A percentile compares a stretch with the other conserved stretches of the same genome.
These are phyloP conservation scores for Trypanosoma brucei DNA, from an alignment of 208 protist genomes.

Conservation along the genomic window DNA sequence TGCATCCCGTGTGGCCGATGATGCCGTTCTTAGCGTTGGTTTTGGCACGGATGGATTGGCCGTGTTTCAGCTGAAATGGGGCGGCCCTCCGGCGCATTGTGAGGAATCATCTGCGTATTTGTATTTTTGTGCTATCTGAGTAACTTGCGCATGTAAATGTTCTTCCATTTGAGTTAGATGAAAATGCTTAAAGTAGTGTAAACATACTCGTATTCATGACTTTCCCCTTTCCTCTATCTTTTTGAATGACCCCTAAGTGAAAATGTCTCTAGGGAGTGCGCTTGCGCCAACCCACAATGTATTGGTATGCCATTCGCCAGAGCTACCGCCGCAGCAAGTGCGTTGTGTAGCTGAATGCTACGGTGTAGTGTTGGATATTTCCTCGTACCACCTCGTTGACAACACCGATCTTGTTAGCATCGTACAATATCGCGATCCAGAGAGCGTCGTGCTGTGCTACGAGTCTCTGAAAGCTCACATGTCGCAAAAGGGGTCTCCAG, in stretches of 20 bases:
- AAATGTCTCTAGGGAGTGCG: conserved; percentile 5
- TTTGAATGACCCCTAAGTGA: conserved; percentile 11
- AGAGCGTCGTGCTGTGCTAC: conserved; percentile 10
- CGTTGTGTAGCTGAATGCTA: conserved; percentile 11
- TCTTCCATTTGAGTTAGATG: background rate
- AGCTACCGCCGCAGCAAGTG: conserved; percentile 8
- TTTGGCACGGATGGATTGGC: conserved; percentile 41
- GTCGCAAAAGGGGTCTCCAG: background rate
- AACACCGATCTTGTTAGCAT: conserved; percentile 8
- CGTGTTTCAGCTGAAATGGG: conserved; percentile 53
- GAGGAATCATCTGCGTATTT: conserved; percentile 34
- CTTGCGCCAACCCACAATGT: conserved; percentile 17
- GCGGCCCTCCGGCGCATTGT: conserved; percentile 1
- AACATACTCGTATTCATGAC: background rate
- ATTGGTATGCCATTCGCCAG: conserved; percentile 8
- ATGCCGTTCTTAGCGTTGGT: conserved; percentile 33
- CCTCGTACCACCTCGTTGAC: conserved; percentile 9
- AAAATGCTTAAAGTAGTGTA: background rate
- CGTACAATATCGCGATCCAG: conserved; percentile 13
- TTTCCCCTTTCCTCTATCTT: conserved; percentile 1
- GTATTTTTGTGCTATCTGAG: conserved; percentile 49
- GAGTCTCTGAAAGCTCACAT: conserved; percentile 7
- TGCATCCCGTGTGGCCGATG: conserved; percentile 21
- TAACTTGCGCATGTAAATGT: background rate
- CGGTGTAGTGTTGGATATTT: conserved; percentile 10